Percentiles rank a stretch among this genome's conserved stretches.
Evolutionary conservation across 495 filamentous ascomycete genomes (phyloP).

Genomic region (Pyrenula aspistea): DNA sequence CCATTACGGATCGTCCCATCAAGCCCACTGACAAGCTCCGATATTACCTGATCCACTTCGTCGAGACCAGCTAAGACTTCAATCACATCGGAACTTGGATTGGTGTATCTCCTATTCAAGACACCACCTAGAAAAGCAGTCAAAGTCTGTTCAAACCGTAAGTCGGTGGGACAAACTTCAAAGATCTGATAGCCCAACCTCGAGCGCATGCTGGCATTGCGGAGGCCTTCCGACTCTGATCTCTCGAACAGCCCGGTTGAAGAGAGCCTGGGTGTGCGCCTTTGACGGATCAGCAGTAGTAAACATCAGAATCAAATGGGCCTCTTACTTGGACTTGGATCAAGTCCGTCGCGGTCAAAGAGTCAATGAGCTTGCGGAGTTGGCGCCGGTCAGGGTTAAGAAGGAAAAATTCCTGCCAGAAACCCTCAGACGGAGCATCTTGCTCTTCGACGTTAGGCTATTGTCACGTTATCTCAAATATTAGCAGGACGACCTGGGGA

Average conservation of each 20-base stretch:
- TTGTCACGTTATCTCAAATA: background rate
- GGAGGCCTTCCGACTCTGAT: conserved; percentile 50
- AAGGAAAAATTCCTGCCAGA: conserved; percentile 94
- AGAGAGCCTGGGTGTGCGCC: conserved; percentile 66
- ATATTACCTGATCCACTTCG: conserved; percentile 72
- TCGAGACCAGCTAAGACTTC: conserved; percentile 77
- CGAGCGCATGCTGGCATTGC: conserved; percentile 69
- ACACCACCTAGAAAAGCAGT: conserved; percentile 74
- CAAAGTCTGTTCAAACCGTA: conserved; percentile 56
- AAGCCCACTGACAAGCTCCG: conserved; percentile 74
- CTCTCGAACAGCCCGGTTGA: conserved; percentile 57
- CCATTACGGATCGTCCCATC: conserved; percentile 76
- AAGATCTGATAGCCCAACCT: conserved; percentile 45
- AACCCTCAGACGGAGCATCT: conserved; percentile 67
- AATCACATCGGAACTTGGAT: conserved; percentile 92
- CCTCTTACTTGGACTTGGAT: conserved; percentile 53
- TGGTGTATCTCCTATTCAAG: conserved; percentile 84
- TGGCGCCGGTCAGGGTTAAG: conserved; percentile 60
- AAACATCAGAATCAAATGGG: background rate
- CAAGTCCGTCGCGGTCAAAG: conserved; percentile 59
- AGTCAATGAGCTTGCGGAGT: conserved; percentile 53
- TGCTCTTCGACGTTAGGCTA: conserved; percentile 27
- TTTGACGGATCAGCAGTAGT: conserved; percentile 18
- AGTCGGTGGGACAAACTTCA: conserved; percentile 16
- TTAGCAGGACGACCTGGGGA: background rate